A percentile compares a stretch with the other conserved stretches of the same genome.
Conservation (phyloP, 1,284 basidiomycete genomes). For the Erythrobasidium hasegawianum region DNA sequence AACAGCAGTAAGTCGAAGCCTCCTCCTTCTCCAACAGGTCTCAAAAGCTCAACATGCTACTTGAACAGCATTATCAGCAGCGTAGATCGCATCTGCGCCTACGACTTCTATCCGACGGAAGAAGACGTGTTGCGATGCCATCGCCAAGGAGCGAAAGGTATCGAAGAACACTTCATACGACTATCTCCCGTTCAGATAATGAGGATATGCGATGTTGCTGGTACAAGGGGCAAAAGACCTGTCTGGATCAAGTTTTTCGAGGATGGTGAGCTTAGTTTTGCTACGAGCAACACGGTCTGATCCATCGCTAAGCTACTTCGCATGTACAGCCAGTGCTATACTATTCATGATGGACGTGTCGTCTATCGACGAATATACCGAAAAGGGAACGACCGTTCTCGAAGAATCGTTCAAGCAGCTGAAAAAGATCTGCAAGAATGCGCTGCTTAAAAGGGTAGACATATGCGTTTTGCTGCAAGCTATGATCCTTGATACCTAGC, state of each 20-base stretch:
- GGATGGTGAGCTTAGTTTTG: constrained; percentile 2
- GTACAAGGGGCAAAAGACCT: background rate
- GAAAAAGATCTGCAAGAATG: background rate
- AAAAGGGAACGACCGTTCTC: background rate
- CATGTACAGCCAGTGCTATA: background rate
- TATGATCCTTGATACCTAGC: background rate
- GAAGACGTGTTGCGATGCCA: background rate
- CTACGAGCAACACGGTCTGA: background rate
- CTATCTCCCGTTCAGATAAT: background rate
- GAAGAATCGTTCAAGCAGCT: constrained; percentile 11
- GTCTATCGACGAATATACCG: background rate
- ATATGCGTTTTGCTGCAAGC: constrained; percentile 2
- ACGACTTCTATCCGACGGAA: background rate
- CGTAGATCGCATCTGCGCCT: background rate
- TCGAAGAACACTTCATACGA: background rate
- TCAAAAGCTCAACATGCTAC: background rate
- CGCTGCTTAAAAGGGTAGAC: background rate
- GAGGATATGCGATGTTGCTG: constrained; percentile 5
- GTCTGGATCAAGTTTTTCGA: constrained; percentile 10
- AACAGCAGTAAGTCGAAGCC: background rate
- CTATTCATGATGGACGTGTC: constrained; percentile 13
- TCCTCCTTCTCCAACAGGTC: background rate
- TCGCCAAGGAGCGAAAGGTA: background rate
- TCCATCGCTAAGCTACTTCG: background rate
- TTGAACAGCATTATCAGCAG: background rate